Conservation (phyloP, 2,329 filamentous ascomycete species). For the Paraconiothyrium sp. region DNA sequence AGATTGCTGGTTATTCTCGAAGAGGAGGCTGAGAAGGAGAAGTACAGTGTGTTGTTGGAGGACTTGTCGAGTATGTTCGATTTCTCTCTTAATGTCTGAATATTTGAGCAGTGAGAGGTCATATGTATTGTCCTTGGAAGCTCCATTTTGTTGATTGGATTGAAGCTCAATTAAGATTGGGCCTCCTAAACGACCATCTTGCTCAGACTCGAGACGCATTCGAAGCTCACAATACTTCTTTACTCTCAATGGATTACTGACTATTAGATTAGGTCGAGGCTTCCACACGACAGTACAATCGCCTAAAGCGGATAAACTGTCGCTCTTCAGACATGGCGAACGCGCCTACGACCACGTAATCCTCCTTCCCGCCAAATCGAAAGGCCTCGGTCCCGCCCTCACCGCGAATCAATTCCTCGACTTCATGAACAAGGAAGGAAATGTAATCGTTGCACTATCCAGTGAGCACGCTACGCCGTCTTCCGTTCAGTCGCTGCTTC, state of each 20-base stretch:
- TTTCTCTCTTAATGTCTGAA: background rate
- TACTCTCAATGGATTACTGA: conserved; percentile 20
- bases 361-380: conserved; percentile 87
- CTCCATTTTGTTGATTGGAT: background rate
- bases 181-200: background rate
- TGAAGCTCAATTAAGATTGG: background rate
- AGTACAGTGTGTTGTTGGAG: conserved; percentile 82
- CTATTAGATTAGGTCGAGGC: conserved; percentile 71
- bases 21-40: conserved; percentile 79
- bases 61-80: conserved; percentile 67
- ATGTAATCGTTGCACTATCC: conserved; percentile 87
- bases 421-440: conserved; percentile 91
- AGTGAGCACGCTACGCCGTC: conserved; percentile 74
- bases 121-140: background rate
- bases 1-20: conserved; percentile 88
- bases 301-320: conserved; percentile 61
- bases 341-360: conserved; percentile 90
- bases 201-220: conserved; percentile 6
- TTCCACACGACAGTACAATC: conserved; percentile 84
- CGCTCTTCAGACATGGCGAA: conserved; percentile 86
- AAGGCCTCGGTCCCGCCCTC: conserved; percentile 89
- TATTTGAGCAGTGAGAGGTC: background rate
- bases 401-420: conserved; percentile 87
- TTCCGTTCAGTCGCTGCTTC: conserved; percentile 78
- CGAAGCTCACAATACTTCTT: conserved; percentile 1